phyloP scores from a whole-genome alignment of 805 yeast species.

The Wickerhamomyces hampshirensis region DNA sequence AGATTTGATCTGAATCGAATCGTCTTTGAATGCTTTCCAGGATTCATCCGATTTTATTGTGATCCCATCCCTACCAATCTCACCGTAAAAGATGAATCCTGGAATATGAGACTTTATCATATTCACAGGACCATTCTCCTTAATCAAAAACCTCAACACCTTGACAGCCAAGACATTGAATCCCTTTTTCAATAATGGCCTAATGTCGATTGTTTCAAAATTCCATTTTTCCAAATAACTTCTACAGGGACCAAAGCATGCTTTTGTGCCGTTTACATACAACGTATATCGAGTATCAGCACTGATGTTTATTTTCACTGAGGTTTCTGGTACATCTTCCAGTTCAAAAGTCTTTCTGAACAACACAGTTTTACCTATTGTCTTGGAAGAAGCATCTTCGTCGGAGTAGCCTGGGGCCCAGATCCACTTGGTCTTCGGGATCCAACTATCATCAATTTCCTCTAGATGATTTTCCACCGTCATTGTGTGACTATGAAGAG shows the following conservation, averaged over 20 bases:
- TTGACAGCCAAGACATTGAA: not conserved
- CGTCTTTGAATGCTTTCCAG: constrained; percentile 1
- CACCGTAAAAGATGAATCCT: constrained; percentile 1
- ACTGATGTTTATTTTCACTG: not conserved
- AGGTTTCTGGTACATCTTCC: no score
- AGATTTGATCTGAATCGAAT: constrained; percentile 1
- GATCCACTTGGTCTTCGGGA: no score
- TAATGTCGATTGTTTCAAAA: constrained; percentile 1
- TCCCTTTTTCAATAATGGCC: not conserved
- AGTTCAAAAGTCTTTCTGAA: no score
- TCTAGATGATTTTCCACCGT: no score
- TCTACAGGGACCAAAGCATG: constrained; percentile 1
- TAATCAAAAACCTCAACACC: constrained; percentile 1
- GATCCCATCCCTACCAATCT: no score
- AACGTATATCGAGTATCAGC: constrained; percentile 2
- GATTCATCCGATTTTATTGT: constrained; percentile 1
- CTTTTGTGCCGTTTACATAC: constrained; percentile 1
- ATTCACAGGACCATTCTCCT: constrained; percentile 1
- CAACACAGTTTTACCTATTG: no score
- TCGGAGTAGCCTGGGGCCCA: constrained; percentile 2
- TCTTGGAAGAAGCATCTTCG: no score
- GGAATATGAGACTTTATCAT: constrained; percentile 2
- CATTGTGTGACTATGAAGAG: no score
- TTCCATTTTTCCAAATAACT: constrained; percentile 2
- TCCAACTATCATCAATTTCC: no score